These are phyloP conservation scores for Teunomyces aglyptinius DNA, from an alignment of 805 yeast species.

Conservation along the genomic window DNA sequence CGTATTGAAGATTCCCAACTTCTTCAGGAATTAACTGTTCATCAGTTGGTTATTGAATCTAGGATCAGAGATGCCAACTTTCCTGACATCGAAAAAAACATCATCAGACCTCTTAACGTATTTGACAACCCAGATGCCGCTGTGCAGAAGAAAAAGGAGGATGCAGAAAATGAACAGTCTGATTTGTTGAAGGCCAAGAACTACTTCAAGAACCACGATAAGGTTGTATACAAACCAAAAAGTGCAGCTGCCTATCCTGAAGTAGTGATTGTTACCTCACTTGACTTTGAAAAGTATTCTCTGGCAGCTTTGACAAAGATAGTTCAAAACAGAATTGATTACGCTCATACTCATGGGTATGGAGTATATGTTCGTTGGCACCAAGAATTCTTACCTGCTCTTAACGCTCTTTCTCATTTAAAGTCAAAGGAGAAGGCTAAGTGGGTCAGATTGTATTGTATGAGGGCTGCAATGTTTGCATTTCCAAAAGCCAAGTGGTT, in stretches of 20 bases:
- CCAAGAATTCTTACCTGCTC: slow-evolving; percentile 72
- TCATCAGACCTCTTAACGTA: slow-evolving; percentile 38
- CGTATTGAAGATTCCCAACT: slow-evolving; percentile 67
- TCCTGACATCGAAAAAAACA: slow-evolving; percentile 35
- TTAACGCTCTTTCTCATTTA: slow-evolving; percentile 44
- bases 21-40: slow-evolving; percentile 55
- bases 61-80: slow-evolving; percentile 45
- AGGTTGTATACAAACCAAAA: slow-evolving; percentile 46
- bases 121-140: slow-evolving; percentile 42
- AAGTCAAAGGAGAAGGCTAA: slow-evolving; percentile 42
- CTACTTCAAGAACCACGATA: slow-evolving; percentile 65
- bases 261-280: slow-evolving; percentile 70
- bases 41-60: slow-evolving; percentile 49
- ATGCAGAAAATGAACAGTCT: slow-evolving; percentile 45
- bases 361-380: slow-evolving; percentile 84
- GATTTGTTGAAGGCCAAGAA: slow-evolving; percentile 48
- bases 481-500: slow-evolving; percentile 90
- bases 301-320: slow-evolving; percentile 59
- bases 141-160: slow-evolving; percentile 39
- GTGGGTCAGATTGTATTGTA: slow-evolving; percentile 63
- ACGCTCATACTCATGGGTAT: slow-evolving; percentile 76
- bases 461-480: slow-evolving; percentile 90
- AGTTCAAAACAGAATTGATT: slow-evolving; percentile 84
- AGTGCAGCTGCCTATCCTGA: slow-evolving; percentile 50
- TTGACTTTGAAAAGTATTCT: slow-evolving; percentile 70